These are phyloP conservation scores for Lablab purpureus DNA, from an alignment of 306 rosid species.

Conservation along the genomic window DNA sequence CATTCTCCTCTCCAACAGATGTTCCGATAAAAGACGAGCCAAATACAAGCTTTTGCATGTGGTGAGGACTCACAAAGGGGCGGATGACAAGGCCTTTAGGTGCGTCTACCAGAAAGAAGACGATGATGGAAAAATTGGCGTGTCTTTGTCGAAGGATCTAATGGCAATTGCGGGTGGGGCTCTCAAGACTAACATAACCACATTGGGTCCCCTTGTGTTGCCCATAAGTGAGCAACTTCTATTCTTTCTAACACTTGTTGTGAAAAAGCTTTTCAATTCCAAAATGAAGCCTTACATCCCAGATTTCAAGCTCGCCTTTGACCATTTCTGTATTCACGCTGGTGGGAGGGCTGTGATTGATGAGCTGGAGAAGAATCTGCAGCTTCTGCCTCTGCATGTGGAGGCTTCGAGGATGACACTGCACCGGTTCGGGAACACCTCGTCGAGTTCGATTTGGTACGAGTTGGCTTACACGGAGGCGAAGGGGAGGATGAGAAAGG, in stretches of 20 bases:
- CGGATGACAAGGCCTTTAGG: slow-evolving; percentile 60
- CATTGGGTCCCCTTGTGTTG: slow-evolving; percentile 67
- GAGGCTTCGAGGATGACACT: slow-evolving; percentile 74
- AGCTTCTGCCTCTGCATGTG: slow-evolving; percentile 58
- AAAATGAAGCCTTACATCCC: slow-evolving; percentile 65
- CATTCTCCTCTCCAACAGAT: slow-evolving; percentile 61
- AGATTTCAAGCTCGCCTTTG: slow-evolving; percentile 70
- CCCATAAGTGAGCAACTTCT: slow-evolving; percentile 71
- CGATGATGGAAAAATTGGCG: slow-evolving; percentile 62
- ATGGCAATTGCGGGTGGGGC: slow-evolving; percentile 76
- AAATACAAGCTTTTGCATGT: slow-evolving; percentile 69
- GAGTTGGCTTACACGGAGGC: slow-evolving; percentile 73
- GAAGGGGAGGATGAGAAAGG: slow-evolving; percentile 61
- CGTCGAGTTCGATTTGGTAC: slow-evolving; percentile 76
- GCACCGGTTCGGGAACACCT: slow-evolving; percentile 72
- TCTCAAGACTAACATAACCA: slow-evolving; percentile 65
- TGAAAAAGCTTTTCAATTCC: slow-evolving; percentile 52
- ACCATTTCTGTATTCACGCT: slow-evolving; percentile 72
- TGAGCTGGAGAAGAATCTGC: slow-evolving; percentile 71
- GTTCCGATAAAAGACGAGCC: slow-evolving; percentile 46
- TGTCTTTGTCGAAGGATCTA: slow-evolving; percentile 67
- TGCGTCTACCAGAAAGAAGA: slow-evolving; percentile 71
- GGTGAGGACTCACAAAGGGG: slow-evolving; percentile 69
- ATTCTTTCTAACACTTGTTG: slow-evolving; percentile 51
- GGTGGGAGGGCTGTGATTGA: slow-evolving; percentile 78